Evolutionary conservation across 306 rosid genomes (phyloP).

Genomic region (Lotus japonicus): DNA sequence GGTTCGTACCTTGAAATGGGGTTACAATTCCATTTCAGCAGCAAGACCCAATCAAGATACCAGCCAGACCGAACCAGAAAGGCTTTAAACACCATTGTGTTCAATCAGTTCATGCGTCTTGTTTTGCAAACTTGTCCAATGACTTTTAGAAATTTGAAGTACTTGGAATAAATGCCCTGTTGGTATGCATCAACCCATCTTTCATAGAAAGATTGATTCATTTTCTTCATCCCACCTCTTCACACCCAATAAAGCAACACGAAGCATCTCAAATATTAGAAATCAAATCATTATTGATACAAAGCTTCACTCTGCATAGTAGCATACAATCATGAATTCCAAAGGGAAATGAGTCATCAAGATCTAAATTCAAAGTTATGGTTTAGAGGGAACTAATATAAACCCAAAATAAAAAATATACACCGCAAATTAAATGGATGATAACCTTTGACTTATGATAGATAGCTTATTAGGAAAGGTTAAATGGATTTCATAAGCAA

Average conservation of each 20-base stretch:
- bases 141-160: not conserved
- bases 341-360: not conserved
- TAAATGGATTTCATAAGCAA: not conserved
- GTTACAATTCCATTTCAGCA: too few species aligned
- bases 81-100: too few species aligned
- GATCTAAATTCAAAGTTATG: not conserved
- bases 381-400: not conserved
- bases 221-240: not conserved
- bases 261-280: not conserved
- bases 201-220: not conserved
- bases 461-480: not conserved
- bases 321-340: not conserved
- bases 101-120: not conserved
- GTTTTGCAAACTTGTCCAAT: not conserved
- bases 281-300: not conserved
- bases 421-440: not conserved
- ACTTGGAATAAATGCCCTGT: too few species aligned
- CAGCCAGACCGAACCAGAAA: too few species aligned
- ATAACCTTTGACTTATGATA: not conserved
- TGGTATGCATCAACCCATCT: not conserved
- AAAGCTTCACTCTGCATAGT: not conserved
- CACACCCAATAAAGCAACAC: not conserved
- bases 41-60: too few species aligned
- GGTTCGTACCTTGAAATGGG: too few species aligned
- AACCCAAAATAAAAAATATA: not conserved